Evolutionary conservation across 169 alveolate genomes (phyloP).

Genomic region (Plasmodium malariae): DNA sequence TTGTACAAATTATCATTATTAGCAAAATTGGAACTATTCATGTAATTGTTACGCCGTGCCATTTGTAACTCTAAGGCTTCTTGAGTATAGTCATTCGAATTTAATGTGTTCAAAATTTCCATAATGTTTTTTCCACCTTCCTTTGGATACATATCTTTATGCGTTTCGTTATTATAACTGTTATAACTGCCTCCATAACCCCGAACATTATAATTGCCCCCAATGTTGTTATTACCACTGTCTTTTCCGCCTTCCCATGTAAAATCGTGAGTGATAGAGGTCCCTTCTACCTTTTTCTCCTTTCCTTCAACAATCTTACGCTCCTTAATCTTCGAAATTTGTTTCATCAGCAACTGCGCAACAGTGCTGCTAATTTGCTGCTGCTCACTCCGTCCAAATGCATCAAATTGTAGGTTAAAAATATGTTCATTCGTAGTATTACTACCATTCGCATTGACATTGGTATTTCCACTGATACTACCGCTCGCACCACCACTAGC

Average conservation of each 20-base stretch:
- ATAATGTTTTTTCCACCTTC: slow-evolving; percentile 48
- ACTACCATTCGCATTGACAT: background rate
- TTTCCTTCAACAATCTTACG: slow-evolving; percentile 8
- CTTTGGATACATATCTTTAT: slow-evolving; percentile 28
- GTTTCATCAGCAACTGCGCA: slow-evolving; percentile 60
- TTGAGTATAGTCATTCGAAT: slow-evolving; percentile 6
- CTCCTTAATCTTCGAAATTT: slow-evolving; percentile 46
- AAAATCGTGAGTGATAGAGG: background rate
- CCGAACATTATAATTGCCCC: background rate
- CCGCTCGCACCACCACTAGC: too few relatives aligned
- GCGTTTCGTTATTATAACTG: background rate
- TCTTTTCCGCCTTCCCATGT: background rate
- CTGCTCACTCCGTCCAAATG: background rate
- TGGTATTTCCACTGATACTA: background rate
- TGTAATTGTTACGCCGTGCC: background rate
- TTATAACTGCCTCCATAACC: background rate
- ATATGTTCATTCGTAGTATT: background rate
- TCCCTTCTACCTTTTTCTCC: slow-evolving; percentile 15
- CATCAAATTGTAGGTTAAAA: background rate
- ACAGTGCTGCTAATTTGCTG: slow-evolving; percentile 44
- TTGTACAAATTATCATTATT: background rate
- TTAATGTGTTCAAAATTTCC: slow-evolving; percentile 29
- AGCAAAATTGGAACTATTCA: background rate
- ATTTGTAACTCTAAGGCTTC: slow-evolving; percentile 6
- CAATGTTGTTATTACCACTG: background rate